A percentile compares a stretch with the other conserved stretches of the same genome.
These are phyloP conservation scores for Teratosphaeriaceae sp. DNA, from an alignment of 2,329 filamentous ascomycete species.

Conservation along the genomic window DNA sequence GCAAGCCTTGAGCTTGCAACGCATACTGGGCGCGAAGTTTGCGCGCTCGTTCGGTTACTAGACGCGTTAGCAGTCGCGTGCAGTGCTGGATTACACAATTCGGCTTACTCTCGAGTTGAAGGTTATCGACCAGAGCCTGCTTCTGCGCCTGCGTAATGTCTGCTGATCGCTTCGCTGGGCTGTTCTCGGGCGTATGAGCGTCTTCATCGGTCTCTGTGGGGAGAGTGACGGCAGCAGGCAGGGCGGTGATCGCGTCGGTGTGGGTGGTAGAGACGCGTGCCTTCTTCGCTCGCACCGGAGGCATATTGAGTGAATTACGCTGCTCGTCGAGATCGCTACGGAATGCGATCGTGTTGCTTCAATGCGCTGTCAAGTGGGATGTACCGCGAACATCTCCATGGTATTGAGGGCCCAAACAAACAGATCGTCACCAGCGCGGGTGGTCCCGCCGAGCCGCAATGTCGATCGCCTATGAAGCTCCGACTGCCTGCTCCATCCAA, in stretches of 20 bases:
- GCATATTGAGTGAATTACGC: too few species aligned
- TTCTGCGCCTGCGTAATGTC: constrained; percentile 55
- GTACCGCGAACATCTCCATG: background rate
- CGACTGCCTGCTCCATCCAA: constrained; percentile 1
- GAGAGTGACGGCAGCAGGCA: background rate
- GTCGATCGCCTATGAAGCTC: constrained; percentile 4
- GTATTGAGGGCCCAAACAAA: constrained; percentile 7
- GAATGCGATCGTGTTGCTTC: too few species aligned
- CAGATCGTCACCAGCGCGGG: constrained; percentile 3
- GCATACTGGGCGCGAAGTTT: constrained; percentile 85
- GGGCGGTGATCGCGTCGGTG: background rate
- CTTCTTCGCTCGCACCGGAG: constrained; percentile 6
- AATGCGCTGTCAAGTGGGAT: too few species aligned
- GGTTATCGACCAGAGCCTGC: constrained; percentile 79
- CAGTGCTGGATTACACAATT: background rate
- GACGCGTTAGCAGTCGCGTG: constrained; percentile 10
- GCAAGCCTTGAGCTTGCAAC: constrained; percentile 76
- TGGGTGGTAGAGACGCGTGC: constrained; percentile 4
- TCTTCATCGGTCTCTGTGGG: constrained; percentile 10
- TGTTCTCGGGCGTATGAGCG: constrained; percentile 16
- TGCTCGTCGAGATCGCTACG: too few species aligned
- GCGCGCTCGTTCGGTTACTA: constrained; percentile 81
- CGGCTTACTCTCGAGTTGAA: constrained; percentile 73
- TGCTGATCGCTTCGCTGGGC: constrained; percentile 15
- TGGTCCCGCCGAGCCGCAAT: constrained; percentile 9